A percentile compares a stretch with the other conserved stretches of the same genome.
phyloP scores from a whole-genome alignment of 176 grass and related monocot species.

The Avena eriantha region DNA sequence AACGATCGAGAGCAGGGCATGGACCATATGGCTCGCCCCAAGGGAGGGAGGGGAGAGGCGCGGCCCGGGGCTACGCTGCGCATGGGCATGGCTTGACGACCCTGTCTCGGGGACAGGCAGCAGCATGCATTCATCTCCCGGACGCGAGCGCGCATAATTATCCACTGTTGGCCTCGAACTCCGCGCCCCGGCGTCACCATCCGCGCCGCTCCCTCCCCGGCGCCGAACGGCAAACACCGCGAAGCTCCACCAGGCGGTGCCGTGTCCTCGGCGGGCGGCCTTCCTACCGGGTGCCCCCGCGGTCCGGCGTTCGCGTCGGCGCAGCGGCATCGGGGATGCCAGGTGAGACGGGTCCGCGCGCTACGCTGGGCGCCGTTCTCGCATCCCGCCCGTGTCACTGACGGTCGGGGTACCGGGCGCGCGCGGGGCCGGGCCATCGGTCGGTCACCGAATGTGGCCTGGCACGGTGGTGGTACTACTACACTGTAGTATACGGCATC shows the following conservation, averaged over 20 bases:
- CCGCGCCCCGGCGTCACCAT: neutral
- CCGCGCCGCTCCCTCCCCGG: neutral
- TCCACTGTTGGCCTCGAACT: conserved; percentile 3
- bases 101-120: conserved; percentile 17
- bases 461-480: no score
- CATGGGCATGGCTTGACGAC: neutral
- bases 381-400: neutral
- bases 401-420: neutral
- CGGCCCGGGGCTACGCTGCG: neutral
- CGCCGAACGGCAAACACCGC: neutral
- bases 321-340: neutral
- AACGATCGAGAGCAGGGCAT: no score
- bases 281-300: neutral
- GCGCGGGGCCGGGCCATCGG: neutral
- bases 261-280: no score
- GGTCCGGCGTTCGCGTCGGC: neutral
- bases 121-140: neutral
- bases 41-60: neutral
- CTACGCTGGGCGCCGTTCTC: neutral
- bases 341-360: neutral
- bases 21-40: neutral
- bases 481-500: no score
- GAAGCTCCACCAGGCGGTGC: neutral
- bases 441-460: neutral
- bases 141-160: conserved; percentile 23